Evolutionary conservation across 768 basidiomycete genomes (phyloP).

Genomic region (Agrocybe praecox): DNA sequence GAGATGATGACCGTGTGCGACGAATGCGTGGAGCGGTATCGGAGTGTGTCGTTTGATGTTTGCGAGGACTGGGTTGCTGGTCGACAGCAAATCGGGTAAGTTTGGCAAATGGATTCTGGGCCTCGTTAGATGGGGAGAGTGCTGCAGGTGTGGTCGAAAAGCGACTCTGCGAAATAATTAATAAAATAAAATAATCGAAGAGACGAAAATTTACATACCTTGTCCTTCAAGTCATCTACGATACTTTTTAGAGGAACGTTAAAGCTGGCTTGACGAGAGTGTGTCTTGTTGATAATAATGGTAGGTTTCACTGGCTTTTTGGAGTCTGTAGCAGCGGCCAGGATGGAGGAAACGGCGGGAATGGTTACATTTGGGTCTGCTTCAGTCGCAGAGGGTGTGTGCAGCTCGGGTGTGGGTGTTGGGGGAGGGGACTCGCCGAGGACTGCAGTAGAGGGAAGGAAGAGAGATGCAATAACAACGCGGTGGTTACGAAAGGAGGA

Average conservation of each 20-base stretch:
- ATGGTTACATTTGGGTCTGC: conserved; percentile 10
- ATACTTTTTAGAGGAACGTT: conserved; percentile 63
- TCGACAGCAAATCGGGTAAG: conserved; percentile 38
- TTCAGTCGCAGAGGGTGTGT: conserved; percentile 15
- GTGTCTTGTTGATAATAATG: conserved; percentile 16
- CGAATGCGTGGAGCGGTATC: conserved; percentile 43
- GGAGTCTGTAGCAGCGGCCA: conserved; percentile 4
- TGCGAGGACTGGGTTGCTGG: conserved; percentile 28
- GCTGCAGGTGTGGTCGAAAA: conserved; percentile 37
- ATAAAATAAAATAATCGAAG: background rate
- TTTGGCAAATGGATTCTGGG: conserved; percentile 59
- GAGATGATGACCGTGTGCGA: conserved; percentile 58
- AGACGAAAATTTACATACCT: conserved; percentile 35
- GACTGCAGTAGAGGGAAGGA: conserved; percentile 75
- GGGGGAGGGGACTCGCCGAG: conserved; percentile 57
- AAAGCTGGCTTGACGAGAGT: conserved; percentile 25
- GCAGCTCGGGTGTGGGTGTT: conserved; percentile 54
- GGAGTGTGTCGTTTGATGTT: conserved; percentile 52
- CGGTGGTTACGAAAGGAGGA: conserved; percentile 73
- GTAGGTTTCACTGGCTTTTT: conserved; percentile 20
- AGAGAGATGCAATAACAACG: conserved; percentile 81
- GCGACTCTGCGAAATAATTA: conserved; percentile 25
- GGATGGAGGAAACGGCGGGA: conserved; percentile 3
- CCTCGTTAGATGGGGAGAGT: conserved; percentile 45
- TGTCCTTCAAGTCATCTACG: conserved; percentile 76